These are phyloP conservation scores for Dalbergia cultrata DNA, from an alignment of 306 rosid genomes.

Conservation along the genomic window DNA sequence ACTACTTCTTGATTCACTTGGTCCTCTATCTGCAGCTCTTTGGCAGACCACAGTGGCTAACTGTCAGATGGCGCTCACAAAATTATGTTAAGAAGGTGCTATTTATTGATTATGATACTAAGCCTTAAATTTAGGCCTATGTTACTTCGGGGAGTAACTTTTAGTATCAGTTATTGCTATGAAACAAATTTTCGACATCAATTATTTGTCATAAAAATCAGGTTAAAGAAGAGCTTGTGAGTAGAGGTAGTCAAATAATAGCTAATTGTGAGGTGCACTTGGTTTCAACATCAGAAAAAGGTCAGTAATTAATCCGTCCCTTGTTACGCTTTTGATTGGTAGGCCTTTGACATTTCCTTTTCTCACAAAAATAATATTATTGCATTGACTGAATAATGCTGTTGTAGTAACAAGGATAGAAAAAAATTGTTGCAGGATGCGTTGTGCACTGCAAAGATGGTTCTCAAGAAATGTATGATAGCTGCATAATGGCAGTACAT, in stretches of 20 bases:
- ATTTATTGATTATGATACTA: constrained; percentile 20
- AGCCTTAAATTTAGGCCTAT: constrained; percentile 1
- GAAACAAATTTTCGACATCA: neutral
- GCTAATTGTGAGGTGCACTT: constrained; percentile 61
- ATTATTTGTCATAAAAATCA: constrained; percentile 42
- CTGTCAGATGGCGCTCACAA: constrained; percentile 78
- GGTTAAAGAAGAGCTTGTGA: constrained; percentile 80
- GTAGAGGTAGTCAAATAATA: constrained; percentile 66
- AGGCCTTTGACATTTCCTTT: neutral
- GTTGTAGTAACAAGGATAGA: constrained; percentile 13
- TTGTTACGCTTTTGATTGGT: constrained; percentile 17
- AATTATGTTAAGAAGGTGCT: constrained; percentile 71
- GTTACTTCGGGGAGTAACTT: neutral
- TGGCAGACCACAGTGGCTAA: constrained; percentile 95
- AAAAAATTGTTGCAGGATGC: constrained; percentile 65
- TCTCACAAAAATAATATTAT: neutral
- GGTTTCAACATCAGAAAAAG: constrained; percentile 67
- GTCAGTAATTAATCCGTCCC: constrained; percentile 44
- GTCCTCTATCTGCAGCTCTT: constrained; percentile 63
- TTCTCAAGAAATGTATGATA: constrained; percentile 64
- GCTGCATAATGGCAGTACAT: constrained; percentile 80
- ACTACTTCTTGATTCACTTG: constrained; percentile 35
- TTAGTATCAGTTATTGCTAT: constrained; percentile 1
- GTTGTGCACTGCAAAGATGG: constrained; percentile 63
- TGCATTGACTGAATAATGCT: neutral